Evolutionary conservation across 2,329 filamentous ascomycete genomes (phyloP).

Genomic region (Sclerotinia minor): DNA sequence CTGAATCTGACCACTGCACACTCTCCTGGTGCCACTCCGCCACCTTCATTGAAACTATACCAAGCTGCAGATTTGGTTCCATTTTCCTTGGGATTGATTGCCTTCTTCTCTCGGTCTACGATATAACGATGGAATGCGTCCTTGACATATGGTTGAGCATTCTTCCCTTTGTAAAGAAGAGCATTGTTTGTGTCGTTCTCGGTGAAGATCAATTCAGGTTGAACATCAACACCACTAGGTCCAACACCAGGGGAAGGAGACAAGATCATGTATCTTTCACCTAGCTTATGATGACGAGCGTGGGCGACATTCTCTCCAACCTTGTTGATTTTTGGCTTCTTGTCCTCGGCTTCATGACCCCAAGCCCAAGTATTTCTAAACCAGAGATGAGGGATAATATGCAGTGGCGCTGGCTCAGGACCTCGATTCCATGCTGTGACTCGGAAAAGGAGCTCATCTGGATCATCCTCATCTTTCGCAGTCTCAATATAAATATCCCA

Average conservation of each 20-base stretch:
- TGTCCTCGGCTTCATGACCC: conserved; percentile 73
- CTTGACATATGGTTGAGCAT: conserved; percentile 84
- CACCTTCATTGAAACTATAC: conserved; percentile 88
- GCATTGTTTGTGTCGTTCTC: conserved; percentile 93
- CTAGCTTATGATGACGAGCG: conserved; percentile 77
- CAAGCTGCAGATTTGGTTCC: conserved; percentile 91
- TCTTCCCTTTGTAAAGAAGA: conserved; percentile 72
- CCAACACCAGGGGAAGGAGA: conserved; percentile 89
- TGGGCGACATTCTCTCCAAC: conserved; percentile 67
- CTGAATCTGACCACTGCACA: conserved; percentile 95
- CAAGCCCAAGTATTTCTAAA: conserved; percentile 98
- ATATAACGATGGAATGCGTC: conserved; percentile 92
- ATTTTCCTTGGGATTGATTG: conserved; percentile 74
- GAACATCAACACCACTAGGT: conserved; percentile 74
- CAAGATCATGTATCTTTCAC: conserved; percentile 78
- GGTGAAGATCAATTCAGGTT: conserved; percentile 85
- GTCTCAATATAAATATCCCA: conserved; percentile 98
- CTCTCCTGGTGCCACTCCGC: conserved; percentile 84
- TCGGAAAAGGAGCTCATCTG: conserved; percentile 88
- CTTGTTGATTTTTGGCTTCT: conserved; percentile 76
- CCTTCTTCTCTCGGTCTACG: conserved; percentile 75
- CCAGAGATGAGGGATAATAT: conserved; percentile 94
- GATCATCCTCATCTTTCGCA: conserved; percentile 88
- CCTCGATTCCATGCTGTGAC: conserved; percentile 96
- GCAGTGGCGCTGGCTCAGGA: conserved; percentile 82